These are phyloP conservation scores for Artemisia tridentata DNA, from an alignment of 129 eudicot genomes.

Conservation along the genomic window DNA sequence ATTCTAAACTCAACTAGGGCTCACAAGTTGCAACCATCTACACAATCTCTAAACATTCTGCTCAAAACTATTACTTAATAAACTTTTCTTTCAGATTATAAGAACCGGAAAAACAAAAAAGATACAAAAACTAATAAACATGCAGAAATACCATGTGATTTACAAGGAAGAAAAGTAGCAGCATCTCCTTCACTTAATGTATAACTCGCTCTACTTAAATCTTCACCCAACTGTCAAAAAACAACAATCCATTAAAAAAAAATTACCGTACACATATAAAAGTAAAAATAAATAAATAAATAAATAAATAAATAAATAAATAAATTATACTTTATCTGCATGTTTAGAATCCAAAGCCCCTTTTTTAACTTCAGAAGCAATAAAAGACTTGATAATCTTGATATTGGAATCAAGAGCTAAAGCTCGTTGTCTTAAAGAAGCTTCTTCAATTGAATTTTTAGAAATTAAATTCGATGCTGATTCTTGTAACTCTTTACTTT, in stretches of 20 bases:
- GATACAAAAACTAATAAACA: background rate
- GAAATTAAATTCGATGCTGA: constrained; percentile 64
- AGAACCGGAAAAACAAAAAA: background rate
- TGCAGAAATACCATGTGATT: constrained; percentile 62
- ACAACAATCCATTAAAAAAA: background rate
- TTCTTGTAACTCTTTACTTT: constrained; percentile 79
- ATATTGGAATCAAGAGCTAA: constrained; percentile 56
- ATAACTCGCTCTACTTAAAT: constrained; percentile 62
- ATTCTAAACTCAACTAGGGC: no score
- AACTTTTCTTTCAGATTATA: background rate
- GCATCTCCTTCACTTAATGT: constrained; percentile 88
- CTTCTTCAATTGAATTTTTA: constrained; percentile 58
- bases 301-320: no score
- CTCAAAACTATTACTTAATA: background rate
- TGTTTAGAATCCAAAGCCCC: constrained; percentile 45
- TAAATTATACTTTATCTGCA: constrained; percentile 57
- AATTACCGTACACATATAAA: background rate
- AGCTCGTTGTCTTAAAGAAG: constrained; percentile 66
- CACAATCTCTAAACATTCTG: no score
- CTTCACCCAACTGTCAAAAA: constrained; percentile 58
- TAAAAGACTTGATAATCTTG: constrained; percentile 31
- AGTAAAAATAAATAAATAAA: background rate
- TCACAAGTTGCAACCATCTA: no score
- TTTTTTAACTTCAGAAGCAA: constrained; percentile 36
- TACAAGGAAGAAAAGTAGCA: constrained; percentile 87